These are phyloP conservation scores for Picochlorum sp. DNA, from an alignment of 139 green algal genomes.

Conservation along the genomic window DNA sequence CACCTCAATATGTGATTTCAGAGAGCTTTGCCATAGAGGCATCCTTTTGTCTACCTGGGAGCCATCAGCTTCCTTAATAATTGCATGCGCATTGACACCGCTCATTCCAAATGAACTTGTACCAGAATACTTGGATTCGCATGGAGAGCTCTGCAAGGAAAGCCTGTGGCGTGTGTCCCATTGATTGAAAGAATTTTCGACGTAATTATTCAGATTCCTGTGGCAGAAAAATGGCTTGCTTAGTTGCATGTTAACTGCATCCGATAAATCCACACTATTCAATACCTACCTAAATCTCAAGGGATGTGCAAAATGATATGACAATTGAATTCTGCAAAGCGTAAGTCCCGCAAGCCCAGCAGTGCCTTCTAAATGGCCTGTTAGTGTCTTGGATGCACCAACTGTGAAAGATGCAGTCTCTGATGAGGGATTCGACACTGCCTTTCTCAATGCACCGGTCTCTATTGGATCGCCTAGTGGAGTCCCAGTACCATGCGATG, in stretches of 20 bases:
- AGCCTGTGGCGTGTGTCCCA: conserved; percentile 28
- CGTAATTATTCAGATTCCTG: conserved; percentile 58
- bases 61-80: conserved; percentile 19
- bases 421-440: conserved; percentile 8
- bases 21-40: conserved; percentile 1
- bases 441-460: conserved; percentile 50
- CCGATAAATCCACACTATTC: background rate
- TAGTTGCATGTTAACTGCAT: background rate
- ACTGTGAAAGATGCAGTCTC: conserved; percentile 28
- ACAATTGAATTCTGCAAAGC: conserved; percentile 29
- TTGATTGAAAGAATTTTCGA: conserved; percentile 29
- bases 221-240: background rate
- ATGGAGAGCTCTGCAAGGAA: conserved; percentile 28
- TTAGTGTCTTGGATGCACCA: conserved; percentile 52
- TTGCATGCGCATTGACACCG: conserved; percentile 71
- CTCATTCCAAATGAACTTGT: conserved; percentile 80
- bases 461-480: conserved; percentile 79
- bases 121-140: conserved; percentile 17
- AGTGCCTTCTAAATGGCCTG: conserved; percentile 62
- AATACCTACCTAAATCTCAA: conserved; percentile 28
- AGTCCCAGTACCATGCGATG: conserved; percentile 49
- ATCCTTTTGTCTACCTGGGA: background rate
- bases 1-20: conserved; percentile 5
- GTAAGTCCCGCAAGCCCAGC: conserved; percentile 66
- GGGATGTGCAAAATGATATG: conserved; percentile 24